Conservation (phyloP, 2,329 filamentous ascomycete species). For the Apiospora rasikravindrae region DNA sequence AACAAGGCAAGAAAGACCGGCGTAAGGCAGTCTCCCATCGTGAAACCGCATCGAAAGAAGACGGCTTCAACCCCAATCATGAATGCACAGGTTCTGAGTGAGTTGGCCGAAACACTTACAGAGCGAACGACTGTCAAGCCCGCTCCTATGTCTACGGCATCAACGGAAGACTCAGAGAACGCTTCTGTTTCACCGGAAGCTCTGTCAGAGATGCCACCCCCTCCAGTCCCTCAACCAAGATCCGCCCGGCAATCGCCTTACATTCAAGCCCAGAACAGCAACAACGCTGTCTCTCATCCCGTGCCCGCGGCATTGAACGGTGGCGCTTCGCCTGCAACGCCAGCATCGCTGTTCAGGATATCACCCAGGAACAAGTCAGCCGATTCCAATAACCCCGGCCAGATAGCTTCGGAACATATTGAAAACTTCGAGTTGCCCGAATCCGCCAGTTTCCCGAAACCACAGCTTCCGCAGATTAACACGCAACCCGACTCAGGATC, state of each 20-base stretch:
- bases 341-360: slow-evolving; percentile 85
- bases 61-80: slow-evolving; percentile 58
- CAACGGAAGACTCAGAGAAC: slow-evolving; percentile 64
- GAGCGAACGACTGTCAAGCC: slow-evolving; percentile 37
- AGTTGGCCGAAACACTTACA: slow-evolving; percentile 50
- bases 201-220: slow-evolving; percentile 69
- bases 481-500: slow-evolving; percentile 54
- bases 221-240: slow-evolving; percentile 68
- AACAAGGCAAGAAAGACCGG: slow-evolving; percentile 59
- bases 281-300: slow-evolving; percentile 34
- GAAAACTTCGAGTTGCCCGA: slow-evolving; percentile 74
- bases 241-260: slow-evolving; percentile 72
- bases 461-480: slow-evolving; percentile 55
- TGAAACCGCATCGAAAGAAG: slow-evolving; percentile 68
- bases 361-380: slow-evolving; percentile 58
- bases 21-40: slow-evolving; percentile 74
- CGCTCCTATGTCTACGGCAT: slow-evolving; percentile 44
- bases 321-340: slow-evolving; percentile 74
- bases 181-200: slow-evolving; percentile 69
- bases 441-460: slow-evolving; percentile 58
- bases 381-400: slow-evolving; percentile 47
- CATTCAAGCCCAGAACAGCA: slow-evolving; percentile 58
- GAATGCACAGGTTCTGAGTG: slow-evolving; percentile 59
- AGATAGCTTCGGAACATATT: slow-evolving; percentile 56
- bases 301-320: slow-evolving; percentile 38